Base-by-base conservation (phyloP, 2,329 filamentous ascomycete species). In the Xylariaceae sp. region DNA sequence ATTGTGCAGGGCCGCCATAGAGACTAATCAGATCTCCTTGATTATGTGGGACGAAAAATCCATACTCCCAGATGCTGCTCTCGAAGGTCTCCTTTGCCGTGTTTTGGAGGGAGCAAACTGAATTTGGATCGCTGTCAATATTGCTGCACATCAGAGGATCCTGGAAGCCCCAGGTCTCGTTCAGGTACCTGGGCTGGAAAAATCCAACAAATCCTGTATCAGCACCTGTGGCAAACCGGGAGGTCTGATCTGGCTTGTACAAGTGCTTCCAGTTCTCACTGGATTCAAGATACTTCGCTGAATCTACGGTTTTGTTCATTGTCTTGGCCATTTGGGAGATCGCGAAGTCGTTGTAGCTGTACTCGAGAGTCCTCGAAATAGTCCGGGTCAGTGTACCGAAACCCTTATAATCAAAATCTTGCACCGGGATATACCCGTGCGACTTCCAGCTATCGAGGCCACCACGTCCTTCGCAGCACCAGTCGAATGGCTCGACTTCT, bases 261-360 rank as follows among this genome's bases (percentile, higher is more conserved):
- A 88, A 66, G 43, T 85, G 85, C 45, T 70, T 66, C 85, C 85
- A 89, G 56, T 87, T 83, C 1, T 66, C 66, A 39, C 80, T 78
- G 0, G 79, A 74, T 0, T 61, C 60, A 0, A 76, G 55, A 45
- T 87, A 89, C 54, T 76, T 82, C 38, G 76, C 68, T 18, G 71
- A 67, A 37, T 85, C 83, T 0, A 57, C 63, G 3, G 67, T 65
- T 11, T 76, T 69, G 2, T 76, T 78, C 30, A 86, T 58, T 0
- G 64, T 68, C 9, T 70, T 68, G 0, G 83, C 83, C 42, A 88
- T 76, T 35, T 79, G 68, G 0, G 79, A 70, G 41, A 87, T 81
- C 49, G 78, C 80, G 53, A 79, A 90, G 63, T 89, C 86, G 49
- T 89, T 80, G 61, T 89, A 89, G 6, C 82, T 78, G 57, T 90